Percentiles rank a stretch among this genome's conserved stretches.
phyloP scores from a whole-genome alignment of 2,329 filamentous ascomycete species.

The Kalaharituber pfeilii region DNA sequence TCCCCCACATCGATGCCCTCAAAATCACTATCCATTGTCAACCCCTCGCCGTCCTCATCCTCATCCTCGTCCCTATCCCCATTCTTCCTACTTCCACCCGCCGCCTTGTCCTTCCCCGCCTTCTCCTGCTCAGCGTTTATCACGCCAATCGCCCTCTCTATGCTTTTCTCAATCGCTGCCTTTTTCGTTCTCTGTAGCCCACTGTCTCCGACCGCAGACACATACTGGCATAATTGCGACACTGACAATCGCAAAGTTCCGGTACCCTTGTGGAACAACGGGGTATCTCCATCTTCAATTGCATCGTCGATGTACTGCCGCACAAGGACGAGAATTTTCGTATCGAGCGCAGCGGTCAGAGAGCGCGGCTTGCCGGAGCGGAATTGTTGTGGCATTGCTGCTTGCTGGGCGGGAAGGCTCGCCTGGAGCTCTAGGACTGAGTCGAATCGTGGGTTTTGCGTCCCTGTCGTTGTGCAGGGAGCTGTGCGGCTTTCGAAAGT shows the following conservation, averaged over 20 bases:
- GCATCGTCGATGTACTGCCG: conserved; percentile 15
- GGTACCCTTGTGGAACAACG: conserved; percentile 28
- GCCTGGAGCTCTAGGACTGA: too few species aligned
- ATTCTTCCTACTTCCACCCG: background rate
- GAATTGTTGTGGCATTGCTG: background rate
- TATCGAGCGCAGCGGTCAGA: conserved; percentile 16
- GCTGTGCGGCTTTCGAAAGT: too few species aligned
- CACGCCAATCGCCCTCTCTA: conserved; percentile 62
- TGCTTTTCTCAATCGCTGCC: conserved; percentile 62
- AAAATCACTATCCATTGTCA: conserved; percentile 29
- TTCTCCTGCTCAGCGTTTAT: conserved; percentile 26
- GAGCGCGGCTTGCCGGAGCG: conserved; percentile 3
- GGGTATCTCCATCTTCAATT: conserved; percentile 43
- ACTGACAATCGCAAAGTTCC: conserved; percentile 38
- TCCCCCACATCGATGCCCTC: conserved; percentile 18
- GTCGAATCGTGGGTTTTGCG: too few species aligned
- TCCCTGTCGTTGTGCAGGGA: too few species aligned
- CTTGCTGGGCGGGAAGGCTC: too few species aligned
- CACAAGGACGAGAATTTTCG: conserved; percentile 19
- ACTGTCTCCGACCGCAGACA: conserved; percentile 37
- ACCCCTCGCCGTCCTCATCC: conserved; percentile 35
- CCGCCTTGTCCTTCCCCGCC: background rate
- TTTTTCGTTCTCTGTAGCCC: conserved; percentile 54
- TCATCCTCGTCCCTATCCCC: conserved; percentile 42
- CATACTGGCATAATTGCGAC: conserved; percentile 53